Conservation (phyloP, 2,329 filamentous ascomycete genomes). For the Aspergillus aculeatus region DNA sequence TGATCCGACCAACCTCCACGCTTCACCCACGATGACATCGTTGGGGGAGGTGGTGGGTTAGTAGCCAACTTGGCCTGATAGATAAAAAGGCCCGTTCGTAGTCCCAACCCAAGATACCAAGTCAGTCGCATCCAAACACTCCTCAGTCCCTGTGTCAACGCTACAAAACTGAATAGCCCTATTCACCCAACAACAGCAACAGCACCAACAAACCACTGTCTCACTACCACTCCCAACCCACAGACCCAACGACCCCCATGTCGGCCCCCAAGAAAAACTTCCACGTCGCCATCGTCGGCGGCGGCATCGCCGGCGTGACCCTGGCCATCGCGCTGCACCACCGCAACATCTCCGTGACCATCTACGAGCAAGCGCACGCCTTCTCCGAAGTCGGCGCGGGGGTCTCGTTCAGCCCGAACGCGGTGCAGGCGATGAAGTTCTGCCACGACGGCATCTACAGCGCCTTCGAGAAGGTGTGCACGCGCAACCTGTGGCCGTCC, state of each 20-base stretch:
- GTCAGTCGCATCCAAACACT: too few relatives aligned
- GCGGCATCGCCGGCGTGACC: slow-evolving; percentile 39
- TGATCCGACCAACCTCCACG: slow-evolving; percentile 13
- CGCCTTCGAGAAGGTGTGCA: slow-evolving; percentile 34
- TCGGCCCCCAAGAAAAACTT: slow-evolving; percentile 14
- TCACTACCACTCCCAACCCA: neutral
- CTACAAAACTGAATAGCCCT: too few relatives aligned
- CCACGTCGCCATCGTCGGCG: slow-evolving; percentile 35
- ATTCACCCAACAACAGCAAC: too few relatives aligned
- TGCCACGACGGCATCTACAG: slow-evolving; percentile 31
- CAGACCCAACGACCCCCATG: slow-evolving; percentile 7
- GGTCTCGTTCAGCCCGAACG: slow-evolving; percentile 41
- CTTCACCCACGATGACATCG: slow-evolving; percentile 2
- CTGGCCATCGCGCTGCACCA: slow-evolving; percentile 37
- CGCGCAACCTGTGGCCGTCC: slow-evolving; percentile 33
- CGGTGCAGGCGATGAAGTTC: slow-evolving; percentile 25
- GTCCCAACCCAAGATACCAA: neutral
- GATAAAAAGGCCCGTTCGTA: neutral
- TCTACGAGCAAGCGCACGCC: slow-evolving; percentile 39
- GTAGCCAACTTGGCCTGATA: neutral
- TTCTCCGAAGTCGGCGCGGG: slow-evolving; percentile 41
- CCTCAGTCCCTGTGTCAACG: too few relatives aligned
- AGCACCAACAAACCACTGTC: too few relatives aligned
- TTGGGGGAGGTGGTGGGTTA: neutral
- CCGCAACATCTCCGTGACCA: slow-evolving; percentile 31